Base-by-base conservation (phyloP, 768 basidiomycete species). In the Lepiota venenata region DNA sequence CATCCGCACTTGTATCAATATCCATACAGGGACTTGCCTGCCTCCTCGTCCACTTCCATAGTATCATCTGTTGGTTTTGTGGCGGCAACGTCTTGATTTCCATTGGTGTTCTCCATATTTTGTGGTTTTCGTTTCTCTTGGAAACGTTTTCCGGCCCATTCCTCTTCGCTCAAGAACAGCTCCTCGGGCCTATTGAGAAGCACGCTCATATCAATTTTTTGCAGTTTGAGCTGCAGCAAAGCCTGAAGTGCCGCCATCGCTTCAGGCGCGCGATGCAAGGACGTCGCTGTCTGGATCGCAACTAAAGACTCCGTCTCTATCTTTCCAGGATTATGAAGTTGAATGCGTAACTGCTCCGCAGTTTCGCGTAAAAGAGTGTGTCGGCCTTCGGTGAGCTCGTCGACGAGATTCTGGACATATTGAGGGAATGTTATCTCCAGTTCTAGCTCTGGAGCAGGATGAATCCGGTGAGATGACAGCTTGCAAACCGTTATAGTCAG, bases 181-280 rank as follows among this genome's bases (percentile, higher is more conserved):
- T 82, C 81, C 16, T 72, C 71, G 0, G 79, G 78, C 2, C 64
- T 60, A 50, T 69, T 74, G 46, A 82, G 77, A 50, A 82, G 59
- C 3, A 76, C 69, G 3, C 70, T 76, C 77, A 82, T 80, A 57
- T 82, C 81, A 50, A 82, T 75, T 63, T 79, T 78, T 50, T 79
- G 72, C 18, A 70, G 58, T 36, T 69, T 61, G 11, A 82, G 74
- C 32, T 76, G 74, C 39, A 69, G 60, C 11, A 82, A 64, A 15
- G 70, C 65, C 9, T 71, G 63, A 21, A 81, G 66, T 4, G 78
- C 71, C 5, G 69, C 58, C 27, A 70, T 63, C 0, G 73, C 74
- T n/a, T 65, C 57, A 0, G 80, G 80, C 55, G 73, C 76, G 11
- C 75, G 56, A 50, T 77, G 57, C 15, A 79, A 56, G 2, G 80